Evolutionary conservation across 768 basidiomycete species (phyloP), one percentile per base, ranked within the genome.

Genomic region (Lyophyllum semitale): DNA sequence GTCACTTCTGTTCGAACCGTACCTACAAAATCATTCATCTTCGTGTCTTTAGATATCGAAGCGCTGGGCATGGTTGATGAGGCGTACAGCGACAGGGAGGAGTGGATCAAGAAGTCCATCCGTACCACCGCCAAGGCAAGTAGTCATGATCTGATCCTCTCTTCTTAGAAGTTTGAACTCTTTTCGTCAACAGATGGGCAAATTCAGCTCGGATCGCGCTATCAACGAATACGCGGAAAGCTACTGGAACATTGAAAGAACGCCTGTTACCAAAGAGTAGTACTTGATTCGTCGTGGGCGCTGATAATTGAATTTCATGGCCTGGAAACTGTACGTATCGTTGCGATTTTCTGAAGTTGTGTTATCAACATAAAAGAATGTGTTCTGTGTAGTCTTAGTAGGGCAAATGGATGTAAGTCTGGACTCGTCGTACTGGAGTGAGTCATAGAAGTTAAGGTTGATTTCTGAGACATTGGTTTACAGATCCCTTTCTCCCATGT

Each of bases 31-130:
- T 60, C 22, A 45, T 17, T 61, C 15, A 32, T 18, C 11, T 23
- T 27, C n/a, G 20, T 42, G 49, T 12, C n/a, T 42, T 45, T 62
- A 89, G 89, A 96, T 69, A 83, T 97, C 59, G 81, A 84, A 57
- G 94, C 95, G 7, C 78, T 94, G 54, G 74, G 72, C 38, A 88
- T 96, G 83, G 91, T 97, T 35, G 95, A 99, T 66, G 84, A 91
- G 61, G 91, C 90, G 0, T 98, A 93, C 72, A 75, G 78, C 41
- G 89, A 98, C 66, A 84, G 81, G 54, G 82, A 85, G 0, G 88
- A 90, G 60, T 98, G 97, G 97, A 83, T 87, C 70, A 91, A 93
- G 76, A 97, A 95, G 77, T 89, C 87, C 17, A 93, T 95, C 69
- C 73, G 79, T 42, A 95, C 93, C 13, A 85, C 87, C 5, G 89